Evolutionary conservation across 441 rosid species (phyloP).

Genomic region (Populus hybrid): DNA sequence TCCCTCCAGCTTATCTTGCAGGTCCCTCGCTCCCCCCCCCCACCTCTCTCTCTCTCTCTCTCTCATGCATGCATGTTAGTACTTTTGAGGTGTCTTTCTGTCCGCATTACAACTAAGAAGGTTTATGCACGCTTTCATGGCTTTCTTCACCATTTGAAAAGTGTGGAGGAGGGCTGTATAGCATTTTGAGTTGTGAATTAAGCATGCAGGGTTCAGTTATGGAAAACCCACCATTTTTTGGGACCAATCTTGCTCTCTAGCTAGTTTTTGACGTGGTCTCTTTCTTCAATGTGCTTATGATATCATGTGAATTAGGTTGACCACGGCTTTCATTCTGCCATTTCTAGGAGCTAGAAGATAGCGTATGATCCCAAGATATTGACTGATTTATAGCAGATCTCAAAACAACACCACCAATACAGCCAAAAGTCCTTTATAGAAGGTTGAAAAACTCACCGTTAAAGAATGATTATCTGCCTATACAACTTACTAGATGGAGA

Average conservation of each 20-base stretch:
- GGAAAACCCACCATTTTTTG: background rate
- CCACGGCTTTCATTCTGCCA: background rate
- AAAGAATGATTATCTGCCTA: background rate
- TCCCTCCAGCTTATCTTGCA: slow-evolving; percentile 58
- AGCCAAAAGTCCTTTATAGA: background rate
- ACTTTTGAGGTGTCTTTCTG: slow-evolving; percentile 20
- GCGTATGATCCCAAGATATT: background rate
- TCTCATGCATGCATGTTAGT: background rate
- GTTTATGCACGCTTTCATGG: background rate
- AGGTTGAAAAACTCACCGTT: background rate
- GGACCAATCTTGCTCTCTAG: background rate
- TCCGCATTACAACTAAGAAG: background rate
- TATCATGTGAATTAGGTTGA: background rate
- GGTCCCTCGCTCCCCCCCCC: slow-evolving; percentile 25
- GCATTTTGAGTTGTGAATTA: background rate
- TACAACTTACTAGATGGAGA: background rate
- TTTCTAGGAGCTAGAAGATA: background rate
- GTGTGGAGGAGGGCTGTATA: background rate
- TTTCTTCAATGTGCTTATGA: background rate
- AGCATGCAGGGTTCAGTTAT: background rate
- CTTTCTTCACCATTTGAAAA: background rate
- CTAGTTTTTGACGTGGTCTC: background rate
- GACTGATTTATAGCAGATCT: background rate
- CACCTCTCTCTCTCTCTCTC: background rate
- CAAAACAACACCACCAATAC: background rate